These are phyloP conservation scores for Triticum turgidum DNA, from an alignment of 176 grass and related monocot species.

Conservation along the genomic window DNA sequence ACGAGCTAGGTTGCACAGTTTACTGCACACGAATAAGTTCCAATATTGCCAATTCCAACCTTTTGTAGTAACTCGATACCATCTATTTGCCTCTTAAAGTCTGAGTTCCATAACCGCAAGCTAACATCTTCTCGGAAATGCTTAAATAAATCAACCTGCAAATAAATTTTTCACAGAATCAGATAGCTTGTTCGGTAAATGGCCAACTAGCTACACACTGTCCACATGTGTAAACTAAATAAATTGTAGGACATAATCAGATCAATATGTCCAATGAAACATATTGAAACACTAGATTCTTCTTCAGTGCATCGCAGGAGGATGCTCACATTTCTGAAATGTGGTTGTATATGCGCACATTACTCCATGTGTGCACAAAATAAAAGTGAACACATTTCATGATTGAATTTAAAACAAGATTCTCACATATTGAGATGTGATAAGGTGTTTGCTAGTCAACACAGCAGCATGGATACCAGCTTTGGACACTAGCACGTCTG, in stretches of 20 bases:
- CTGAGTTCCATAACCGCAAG: slow-evolving; percentile 83
- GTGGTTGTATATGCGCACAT: neutral
- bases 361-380: neutral
- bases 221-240: neutral
- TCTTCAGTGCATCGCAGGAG: neutral
- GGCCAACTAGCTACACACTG: neutral
- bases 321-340: neutral
- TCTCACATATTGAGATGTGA: neutral
- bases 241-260: neutral
- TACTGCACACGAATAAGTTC: neutral
- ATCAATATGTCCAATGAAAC: neutral
- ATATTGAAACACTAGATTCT: neutral
- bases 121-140: slow-evolving; percentile 96
- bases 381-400: neutral
- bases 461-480: neutral
- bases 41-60: slow-evolving; percentile 51
- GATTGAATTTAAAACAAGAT: neutral
- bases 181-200: neutral
- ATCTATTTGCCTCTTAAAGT: slow-evolving; percentile 99
- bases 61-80: slow-evolving; percentile 95
- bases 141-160: slow-evolving; percentile 86
- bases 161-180: slow-evolving; percentile 8
- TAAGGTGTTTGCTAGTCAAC: neutral
- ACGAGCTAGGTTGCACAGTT: neutral
- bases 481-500: neutral